These are phyloP conservation scores for Cladorrhinum sp. DNA, from an alignment of 2,329 filamentous ascomycete genomes.

Conservation along the genomic window DNA sequence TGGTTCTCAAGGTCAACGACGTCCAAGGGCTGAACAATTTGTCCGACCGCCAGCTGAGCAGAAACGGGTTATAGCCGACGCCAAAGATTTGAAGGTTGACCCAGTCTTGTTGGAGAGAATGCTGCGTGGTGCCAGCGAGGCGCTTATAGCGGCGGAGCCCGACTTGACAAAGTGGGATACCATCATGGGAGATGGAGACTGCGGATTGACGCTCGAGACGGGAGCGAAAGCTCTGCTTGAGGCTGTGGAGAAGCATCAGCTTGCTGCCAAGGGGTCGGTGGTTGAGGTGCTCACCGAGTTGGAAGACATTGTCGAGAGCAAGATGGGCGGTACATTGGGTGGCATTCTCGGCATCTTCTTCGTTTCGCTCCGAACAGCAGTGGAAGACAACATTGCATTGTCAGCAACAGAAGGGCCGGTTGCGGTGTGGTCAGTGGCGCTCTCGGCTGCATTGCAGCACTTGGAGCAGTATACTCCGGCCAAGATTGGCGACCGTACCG, in stretches of 20 bases:
- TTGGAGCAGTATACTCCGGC: slow-evolving; percentile 53
- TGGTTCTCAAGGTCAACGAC: slow-evolving; percentile 41
- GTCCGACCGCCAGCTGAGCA: slow-evolving; percentile 37
- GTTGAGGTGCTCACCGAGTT: slow-evolving; percentile 46
- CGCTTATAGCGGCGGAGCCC: slow-evolving; percentile 56
- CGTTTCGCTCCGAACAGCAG: slow-evolving; percentile 43
- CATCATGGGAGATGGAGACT: slow-evolving; percentile 64
- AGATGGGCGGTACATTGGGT: slow-evolving; percentile 53
- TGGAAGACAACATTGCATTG: slow-evolving; percentile 30
- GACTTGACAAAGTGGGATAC: slow-evolving; percentile 62
- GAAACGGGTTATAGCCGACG: slow-evolving; percentile 36
- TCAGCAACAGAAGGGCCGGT: slow-evolving; percentile 33
- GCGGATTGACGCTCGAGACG: slow-evolving; percentile 58
- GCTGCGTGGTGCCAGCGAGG: slow-evolving; percentile 52
- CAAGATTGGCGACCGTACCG: slow-evolving; percentile 53
- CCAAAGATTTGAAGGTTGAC: slow-evolving; percentile 49
- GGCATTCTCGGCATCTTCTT: slow-evolving; percentile 55
- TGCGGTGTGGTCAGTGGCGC: slow-evolving; percentile 43
- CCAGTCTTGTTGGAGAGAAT: slow-evolving; percentile 50
- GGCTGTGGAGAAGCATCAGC: slow-evolving; percentile 37
- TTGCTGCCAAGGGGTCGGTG: slow-evolving; percentile 44
- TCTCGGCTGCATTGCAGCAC: slow-evolving; percentile 43
- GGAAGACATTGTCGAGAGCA: slow-evolving; percentile 54
- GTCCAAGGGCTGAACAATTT: slow-evolving; percentile 45
- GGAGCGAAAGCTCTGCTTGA: slow-evolving; percentile 50